Evolutionary conservation across 768 basidiomycete genomes (phyloP).

Genomic region (Pulveroboletus sp.): DNA sequence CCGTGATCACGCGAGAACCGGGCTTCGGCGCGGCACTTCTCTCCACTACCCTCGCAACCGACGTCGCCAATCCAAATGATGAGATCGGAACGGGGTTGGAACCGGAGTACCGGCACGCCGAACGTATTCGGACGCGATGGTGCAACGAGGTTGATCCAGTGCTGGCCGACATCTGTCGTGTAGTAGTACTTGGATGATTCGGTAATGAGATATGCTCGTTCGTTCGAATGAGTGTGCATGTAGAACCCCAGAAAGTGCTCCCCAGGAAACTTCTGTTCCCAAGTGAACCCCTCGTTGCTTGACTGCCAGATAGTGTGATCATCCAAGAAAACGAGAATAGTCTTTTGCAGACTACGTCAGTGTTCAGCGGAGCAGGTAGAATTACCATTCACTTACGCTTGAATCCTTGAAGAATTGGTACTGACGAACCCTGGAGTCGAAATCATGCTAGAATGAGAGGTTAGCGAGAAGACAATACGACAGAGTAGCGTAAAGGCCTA

Average conservation of each 20-base stretch:
- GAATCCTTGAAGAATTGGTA: constrained; percentile 84
- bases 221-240: constrained; percentile 73
- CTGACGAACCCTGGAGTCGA: constrained; percentile 61
- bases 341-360: constrained; percentile 37
- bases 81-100: constrained; percentile 81
- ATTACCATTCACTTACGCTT: constrained; percentile 39
- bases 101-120: constrained; percentile 69
- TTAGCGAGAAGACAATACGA: constrained; percentile 2
- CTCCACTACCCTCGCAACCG: constrained; percentile 49
- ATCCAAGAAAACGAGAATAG: constrained; percentile 73
- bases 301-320: constrained; percentile 91
- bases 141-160: constrained; percentile 56
- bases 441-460: constrained; percentile 51
- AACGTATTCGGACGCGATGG: constrained; percentile 79
- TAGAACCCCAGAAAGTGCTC: constrained; percentile 78
- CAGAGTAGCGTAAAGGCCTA: constrained; percentile 33
- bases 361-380: neutral
- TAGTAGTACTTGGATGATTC: constrained; percentile 56
- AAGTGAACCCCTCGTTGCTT: constrained; percentile 90
- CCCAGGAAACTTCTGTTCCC: constrained; percentile 60
- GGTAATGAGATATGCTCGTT: constrained; percentile 91
- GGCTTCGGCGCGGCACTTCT: constrained; percentile 69
- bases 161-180: constrained; percentile 77
- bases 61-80: constrained; percentile 85
- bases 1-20: constrained; percentile 77